A percentile compares a stretch with the other conserved stretches of the same genome.
phyloP scores from a whole-genome alignment of 192 early-diverging fungal species.

The Backusella psychrophila region DNA sequence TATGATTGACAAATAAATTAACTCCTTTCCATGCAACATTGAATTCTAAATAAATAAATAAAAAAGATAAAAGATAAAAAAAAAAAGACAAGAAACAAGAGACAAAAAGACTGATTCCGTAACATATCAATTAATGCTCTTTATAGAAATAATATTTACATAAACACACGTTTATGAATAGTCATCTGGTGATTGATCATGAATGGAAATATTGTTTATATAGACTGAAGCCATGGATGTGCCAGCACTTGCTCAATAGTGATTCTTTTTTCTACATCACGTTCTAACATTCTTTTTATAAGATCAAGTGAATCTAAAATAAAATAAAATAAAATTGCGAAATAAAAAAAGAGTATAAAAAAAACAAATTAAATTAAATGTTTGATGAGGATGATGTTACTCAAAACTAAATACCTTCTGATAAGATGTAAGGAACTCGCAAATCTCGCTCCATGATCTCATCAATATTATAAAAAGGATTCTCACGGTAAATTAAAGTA shows the following conservation, averaged over 20 bases:
- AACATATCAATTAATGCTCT: background rate
- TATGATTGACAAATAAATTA: constrained; percentile 2
- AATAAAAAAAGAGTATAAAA: background rate
- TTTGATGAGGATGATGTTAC: background rate
- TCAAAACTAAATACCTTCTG: constrained; percentile 25
- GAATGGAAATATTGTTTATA: background rate
- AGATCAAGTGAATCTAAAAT: constrained; percentile 51
- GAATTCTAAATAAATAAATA: background rate
- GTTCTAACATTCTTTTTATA: constrained; percentile 69
- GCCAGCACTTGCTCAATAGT: constrained; percentile 74
- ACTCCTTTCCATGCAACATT: background rate
- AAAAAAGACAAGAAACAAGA: background rate
- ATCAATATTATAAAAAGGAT: constrained; percentile 64
- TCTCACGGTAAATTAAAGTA: constrained; percentile 67
- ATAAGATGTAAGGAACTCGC: constrained; percentile 30
- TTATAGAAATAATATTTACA: constrained; percentile 7
- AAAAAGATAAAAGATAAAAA: background rate
- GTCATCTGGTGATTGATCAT: background rate
- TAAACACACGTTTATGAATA: constrained; percentile 1
- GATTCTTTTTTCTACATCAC: constrained; percentile 64
- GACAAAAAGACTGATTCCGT: background rate
- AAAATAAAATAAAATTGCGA: background rate
- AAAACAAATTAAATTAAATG: background rate
- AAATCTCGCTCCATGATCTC: constrained; percentile 59
- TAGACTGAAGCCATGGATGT: constrained; percentile 69